Evolutionary conservation across 2,329 filamentous ascomycete genomes (phyloP), one percentile per base, ranked within the genome.

Genomic region (Chaetothyriales sp.): DNA sequence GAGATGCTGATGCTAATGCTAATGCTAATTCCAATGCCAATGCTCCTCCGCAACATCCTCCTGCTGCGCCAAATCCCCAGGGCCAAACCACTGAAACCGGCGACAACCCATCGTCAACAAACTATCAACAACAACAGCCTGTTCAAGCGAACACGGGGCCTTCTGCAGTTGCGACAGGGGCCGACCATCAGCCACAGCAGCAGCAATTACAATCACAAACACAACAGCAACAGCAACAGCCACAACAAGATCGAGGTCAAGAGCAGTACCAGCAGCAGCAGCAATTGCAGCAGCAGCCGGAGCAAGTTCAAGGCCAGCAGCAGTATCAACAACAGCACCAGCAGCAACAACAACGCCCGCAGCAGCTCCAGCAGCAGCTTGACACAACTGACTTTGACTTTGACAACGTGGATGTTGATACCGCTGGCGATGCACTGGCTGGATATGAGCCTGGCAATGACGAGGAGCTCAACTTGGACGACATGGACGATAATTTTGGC

Each of bases 401-500:
- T 57, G 75, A 74, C 61, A 77, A 78, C 22, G 79, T 74, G 15
- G 79, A 83, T 56, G 67, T 84, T 44, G 81, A 88, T 64, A 80
- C 81, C 20, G 83, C 82, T 0, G 83, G 81, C 12, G 82, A 86
- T 61, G 83, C 81, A 2, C 68, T 87, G 36, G 80, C 80, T 2
- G 77, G 77, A 42, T 86, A 83, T 61, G 79, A 77, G 43, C 76
- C 76, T 15, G 75, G 78, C 12, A 32, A 18, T 18, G 73, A 77
- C 48, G 64, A 73, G 50, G 68, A 68, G 2, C 65, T 73, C 3
- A 73, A 74, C 57, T 63, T 75, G 43, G 78, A 75, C 7, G 83
- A 82, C 55, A 76, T 87, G 71, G 83, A 86, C 46, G 83, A 88
- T 61, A 86, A 84, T 1, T 92, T 92, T 68, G 86, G 84, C 2